phyloP scores from a whole-genome alignment of 2,329 filamentous ascomycete species.

The Ophiostoma triangulosporum region DNA sequence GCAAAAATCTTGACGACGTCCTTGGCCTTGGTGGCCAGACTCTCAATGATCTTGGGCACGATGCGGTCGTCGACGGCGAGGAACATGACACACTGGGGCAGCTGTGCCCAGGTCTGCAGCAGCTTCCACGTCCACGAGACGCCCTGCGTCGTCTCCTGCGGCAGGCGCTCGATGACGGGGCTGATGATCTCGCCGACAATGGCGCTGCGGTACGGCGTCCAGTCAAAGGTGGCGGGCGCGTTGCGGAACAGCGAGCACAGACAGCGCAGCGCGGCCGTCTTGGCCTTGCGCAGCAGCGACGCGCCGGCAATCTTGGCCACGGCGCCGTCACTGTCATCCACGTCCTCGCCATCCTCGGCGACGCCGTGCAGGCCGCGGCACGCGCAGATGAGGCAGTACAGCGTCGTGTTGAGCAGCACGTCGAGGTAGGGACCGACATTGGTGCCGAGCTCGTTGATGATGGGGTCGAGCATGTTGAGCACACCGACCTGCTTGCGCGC shows the following conservation, averaged over 20 bases:
- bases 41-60: constrained; percentile 58
- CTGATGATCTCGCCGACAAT: constrained; percentile 66
- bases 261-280: constrained; percentile 69
- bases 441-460: constrained; percentile 71
- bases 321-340: neutral
- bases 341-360: constrained; percentile 20
- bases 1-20: constrained; percentile 78
- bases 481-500: constrained; percentile 78
- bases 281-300: constrained; percentile 52
- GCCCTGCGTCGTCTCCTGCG: constrained; percentile 76
- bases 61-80: constrained; percentile 48
- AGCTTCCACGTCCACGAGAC: constrained; percentile 72
- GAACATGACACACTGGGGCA: constrained; percentile 52
- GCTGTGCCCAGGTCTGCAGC: constrained; percentile 66
- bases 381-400: constrained; percentile 68
- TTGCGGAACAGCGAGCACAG: constrained; percentile 66
- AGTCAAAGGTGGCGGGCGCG: constrained; percentile 47
- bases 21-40: constrained; percentile 51
- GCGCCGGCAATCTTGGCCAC: constrained; percentile 13
- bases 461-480: constrained; percentile 77
- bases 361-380: constrained; percentile 37
- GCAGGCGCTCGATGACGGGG: constrained; percentile 64
- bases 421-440: constrained; percentile 55
- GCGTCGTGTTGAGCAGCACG: constrained; percentile 58
- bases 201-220: constrained; percentile 54